Evolutionary conservation across 2,329 filamentous ascomycete genomes (phyloP).

Genomic region (Paecilomyces formosus): DNA sequence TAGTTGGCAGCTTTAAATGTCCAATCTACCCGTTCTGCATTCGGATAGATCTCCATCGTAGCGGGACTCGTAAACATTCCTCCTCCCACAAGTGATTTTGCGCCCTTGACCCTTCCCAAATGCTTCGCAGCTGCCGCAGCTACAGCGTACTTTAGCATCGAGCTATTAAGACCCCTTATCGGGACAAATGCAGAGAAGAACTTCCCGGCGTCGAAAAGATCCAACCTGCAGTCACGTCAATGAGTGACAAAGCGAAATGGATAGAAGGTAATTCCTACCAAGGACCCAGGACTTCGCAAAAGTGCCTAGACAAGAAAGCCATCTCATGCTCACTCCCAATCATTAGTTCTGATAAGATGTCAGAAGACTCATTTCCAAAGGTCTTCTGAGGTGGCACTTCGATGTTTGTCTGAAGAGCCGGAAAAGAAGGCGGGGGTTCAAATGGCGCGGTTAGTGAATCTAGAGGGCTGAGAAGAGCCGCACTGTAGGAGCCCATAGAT

Average conservation of each 20-base stretch:
- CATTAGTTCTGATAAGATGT: conserved; percentile 29
- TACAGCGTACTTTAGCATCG: conserved; percentile 28
- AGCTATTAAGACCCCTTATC: conserved; percentile 26
- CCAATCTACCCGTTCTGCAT: conserved; percentile 46
- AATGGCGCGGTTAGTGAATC: neutral
- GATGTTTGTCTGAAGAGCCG: conserved; percentile 1
- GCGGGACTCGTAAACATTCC: conserved; percentile 33
- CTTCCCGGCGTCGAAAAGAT: conserved; percentile 31
- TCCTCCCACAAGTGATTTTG: conserved; percentile 10
- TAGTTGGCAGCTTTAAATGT: conserved; percentile 54
- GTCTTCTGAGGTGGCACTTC: conserved; percentile 6
- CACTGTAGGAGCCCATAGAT: neutral
- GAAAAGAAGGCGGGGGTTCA: neutral
- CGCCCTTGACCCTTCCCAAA: conserved; percentile 25
- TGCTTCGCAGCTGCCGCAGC: conserved; percentile 35
- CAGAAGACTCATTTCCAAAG: conserved; percentile 23
- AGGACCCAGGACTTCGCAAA: conserved; percentile 25
- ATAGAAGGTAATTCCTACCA: conserved; percentile 18
- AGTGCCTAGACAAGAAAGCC: conserved; percentile 31
- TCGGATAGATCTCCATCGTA: conserved; percentile 46
- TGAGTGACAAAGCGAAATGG: neutral
- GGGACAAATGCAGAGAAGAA: conserved; percentile 32
- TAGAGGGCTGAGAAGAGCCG: neutral
- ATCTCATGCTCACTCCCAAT: conserved; percentile 31
- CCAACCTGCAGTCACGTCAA: conserved; percentile 21